Conservation (phyloP, 768 basidiomycete genomes). For the Cytidiella melzeri region DNA sequence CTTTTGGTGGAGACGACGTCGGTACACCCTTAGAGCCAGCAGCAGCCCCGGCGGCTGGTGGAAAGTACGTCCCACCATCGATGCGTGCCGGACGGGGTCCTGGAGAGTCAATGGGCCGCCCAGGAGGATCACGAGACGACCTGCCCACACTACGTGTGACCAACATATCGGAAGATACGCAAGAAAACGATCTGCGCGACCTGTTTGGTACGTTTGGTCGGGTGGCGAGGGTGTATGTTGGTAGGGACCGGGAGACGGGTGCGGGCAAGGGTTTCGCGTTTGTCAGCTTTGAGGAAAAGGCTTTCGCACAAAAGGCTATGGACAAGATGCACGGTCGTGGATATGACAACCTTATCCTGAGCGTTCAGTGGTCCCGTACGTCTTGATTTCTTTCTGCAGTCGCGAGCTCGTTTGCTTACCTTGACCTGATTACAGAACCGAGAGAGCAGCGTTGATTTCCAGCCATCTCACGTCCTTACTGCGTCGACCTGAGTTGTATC, state of each 20-base stretch:
- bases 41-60: slow-evolving; percentile 37
- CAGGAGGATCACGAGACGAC: slow-evolving; percentile 70
- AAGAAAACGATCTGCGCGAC: slow-evolving; percentile 90
- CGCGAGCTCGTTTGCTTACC: no score
- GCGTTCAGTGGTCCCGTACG: slow-evolving; percentile 61
- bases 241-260: slow-evolving; percentile 90
- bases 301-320: slow-evolving; percentile 80
- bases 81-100: slow-evolving; percentile 71
- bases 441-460: slow-evolving; percentile 35
- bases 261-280: slow-evolving; percentile 96
- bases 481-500: no score
- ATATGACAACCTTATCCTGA: slow-evolving; percentile 86
- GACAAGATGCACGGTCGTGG: slow-evolving; percentile 88
- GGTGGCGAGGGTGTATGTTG: slow-evolving; percentile 88
- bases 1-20: slow-evolving; percentile 30
- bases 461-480: no score
- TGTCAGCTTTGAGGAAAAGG: slow-evolving; percentile 86
- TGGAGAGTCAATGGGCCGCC: slow-evolving; percentile 71
- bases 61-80: slow-evolving; percentile 93
- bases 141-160: slow-evolving; percentile 95
- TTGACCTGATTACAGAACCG: slow-evolving; percentile 34
- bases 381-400: no score
- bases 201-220: slow-evolving; percentile 84
- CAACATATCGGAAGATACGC: slow-evolving; percentile 92
- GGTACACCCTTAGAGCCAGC: slow-evolving; percentile 29